Evolutionary conservation across 2,329 filamentous ascomycete genomes (phyloP), one percentile per base, ranked within the genome.

Genomic region (Ophiostoma quercus): DNA sequence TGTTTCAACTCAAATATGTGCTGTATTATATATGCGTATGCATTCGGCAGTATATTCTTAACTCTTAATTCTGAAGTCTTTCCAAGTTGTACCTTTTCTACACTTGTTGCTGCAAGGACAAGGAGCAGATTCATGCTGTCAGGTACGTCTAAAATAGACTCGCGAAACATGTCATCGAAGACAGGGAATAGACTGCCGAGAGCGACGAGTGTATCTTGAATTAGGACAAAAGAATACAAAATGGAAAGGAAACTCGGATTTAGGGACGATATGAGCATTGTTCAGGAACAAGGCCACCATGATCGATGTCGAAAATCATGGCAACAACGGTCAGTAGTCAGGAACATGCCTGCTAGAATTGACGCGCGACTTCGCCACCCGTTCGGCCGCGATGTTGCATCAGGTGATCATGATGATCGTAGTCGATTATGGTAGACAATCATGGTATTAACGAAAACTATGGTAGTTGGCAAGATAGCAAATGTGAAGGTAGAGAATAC

Each of bases 281-380:
- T 9, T 16, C 51, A 57, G n/a, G 11, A 25, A 25, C 51, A 57
- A 57, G 19, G 43, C 19, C 43, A 16, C 19, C 43, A 41, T 12
- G 39, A 14, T 14, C 39, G 39, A 41, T 41, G 39, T 41, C 39
- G 39, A 41, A 39, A 41, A 41, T 41, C 39, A 41, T n/a, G 7
- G 11, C 19, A 47, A 47, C 16, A 47, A n/a, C 43, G 16, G 7
- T n/a, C 43, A 19, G 9, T 7, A 62, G 39, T 47, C 22, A 47
- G 39, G 25, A 11, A n/a, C 65, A 34, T 34, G 19, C 25, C 19
- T 62, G 32, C 47, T 37, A 11, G 11, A 32, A 29, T 68, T 63
- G 39, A 68, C 25, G 57, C 51, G 63, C 67, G 54, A 65, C 67
- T 57, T 67, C 65, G 67, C 67, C 65, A 69, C 67, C 65, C 54